These are phyloP conservation scores for Botryotinia globosa DNA, from an alignment of 2,329 filamentous ascomycete species.

Conservation along the genomic window DNA sequence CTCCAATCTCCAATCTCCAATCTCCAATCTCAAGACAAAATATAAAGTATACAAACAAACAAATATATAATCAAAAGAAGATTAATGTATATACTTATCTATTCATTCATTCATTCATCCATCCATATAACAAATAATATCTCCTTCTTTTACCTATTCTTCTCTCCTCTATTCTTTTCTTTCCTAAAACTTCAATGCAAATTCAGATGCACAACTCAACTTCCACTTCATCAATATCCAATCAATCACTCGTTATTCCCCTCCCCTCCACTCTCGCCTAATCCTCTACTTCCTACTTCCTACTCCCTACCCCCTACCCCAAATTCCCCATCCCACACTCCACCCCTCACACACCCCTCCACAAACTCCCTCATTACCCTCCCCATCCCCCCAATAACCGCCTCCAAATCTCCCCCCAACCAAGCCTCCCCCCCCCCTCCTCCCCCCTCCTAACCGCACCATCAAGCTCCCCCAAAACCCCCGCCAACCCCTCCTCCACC, in stretches of 20 bases:
- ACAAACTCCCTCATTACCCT: neutral
- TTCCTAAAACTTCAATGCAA: neutral
- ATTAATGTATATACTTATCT: too few species aligned
- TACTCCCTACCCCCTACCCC: too few species aligned
- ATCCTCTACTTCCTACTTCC: neutral
- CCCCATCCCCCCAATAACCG: neutral
- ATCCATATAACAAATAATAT: neutral
- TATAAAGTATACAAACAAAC: neutral
- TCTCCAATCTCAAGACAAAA: neutral
- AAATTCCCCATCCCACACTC: neutral
- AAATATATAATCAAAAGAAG: neutral
- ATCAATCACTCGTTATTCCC: neutral
- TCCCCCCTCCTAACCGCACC: neutral
- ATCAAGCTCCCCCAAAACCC: conserved; percentile 5
- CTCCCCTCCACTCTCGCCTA: too few species aligned
- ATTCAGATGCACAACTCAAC: neutral
- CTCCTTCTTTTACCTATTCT: too few species aligned
- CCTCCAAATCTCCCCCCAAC: neutral
- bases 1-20: neutral
- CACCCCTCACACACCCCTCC: neutral
- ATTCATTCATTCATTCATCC: too few species aligned
- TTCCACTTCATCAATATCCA: neutral
- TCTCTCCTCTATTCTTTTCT: neutral
- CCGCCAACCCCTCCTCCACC: neutral
- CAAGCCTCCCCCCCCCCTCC: conserved; percentile 6